A percentile compares a stretch with the other conserved stretches of the same genome.
Conservation (phyloP, 2,329 filamentous ascomycete genomes). For the Trichothecium sympodiale region DNA sequence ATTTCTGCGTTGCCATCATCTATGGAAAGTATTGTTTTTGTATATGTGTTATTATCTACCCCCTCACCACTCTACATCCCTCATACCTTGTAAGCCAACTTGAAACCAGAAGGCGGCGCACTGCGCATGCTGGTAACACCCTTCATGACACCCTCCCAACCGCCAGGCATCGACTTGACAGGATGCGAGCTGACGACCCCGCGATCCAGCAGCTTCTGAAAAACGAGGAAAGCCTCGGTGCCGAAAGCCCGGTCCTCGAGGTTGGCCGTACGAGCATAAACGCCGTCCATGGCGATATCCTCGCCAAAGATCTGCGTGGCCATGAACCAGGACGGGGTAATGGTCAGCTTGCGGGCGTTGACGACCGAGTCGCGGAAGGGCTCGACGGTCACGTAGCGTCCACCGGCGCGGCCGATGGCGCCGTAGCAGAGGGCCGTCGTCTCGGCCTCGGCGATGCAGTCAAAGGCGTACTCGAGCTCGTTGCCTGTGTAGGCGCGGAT, state of each 20-base stretch:
- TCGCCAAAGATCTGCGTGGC: neutral
- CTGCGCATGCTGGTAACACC: neutral
- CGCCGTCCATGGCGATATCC: neutral
- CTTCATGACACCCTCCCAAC: neutral
- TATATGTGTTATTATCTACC: no score
- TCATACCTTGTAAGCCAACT: no score
- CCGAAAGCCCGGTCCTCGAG: neutral
- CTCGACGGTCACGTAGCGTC: conserved; percentile 24
- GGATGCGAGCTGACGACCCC: neutral
- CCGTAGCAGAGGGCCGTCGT: conserved; percentile 25
- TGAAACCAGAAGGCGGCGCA: no score
- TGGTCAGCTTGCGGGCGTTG: neutral
- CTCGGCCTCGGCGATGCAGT: conserved; percentile 26
- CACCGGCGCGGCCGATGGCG: conserved; percentile 24
- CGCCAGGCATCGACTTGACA: neutral
- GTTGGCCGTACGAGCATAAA: neutral
- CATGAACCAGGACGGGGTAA: neutral
- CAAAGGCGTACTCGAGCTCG: conserved; percentile 25
- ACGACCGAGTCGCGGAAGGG: neutral
- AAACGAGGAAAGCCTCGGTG: neutral
- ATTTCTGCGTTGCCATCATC: no score
- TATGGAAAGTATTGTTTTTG: no score
- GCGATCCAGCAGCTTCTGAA: neutral
- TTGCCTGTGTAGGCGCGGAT: conserved; percentile 25
- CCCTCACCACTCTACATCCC: no score